A percentile compares a stretch with the other conserved stretches of the same genome.
Evolutionary conservation across 2,329 filamentous ascomycete species (phyloP).

Genomic region (Dendryphion nanum): DNA sequence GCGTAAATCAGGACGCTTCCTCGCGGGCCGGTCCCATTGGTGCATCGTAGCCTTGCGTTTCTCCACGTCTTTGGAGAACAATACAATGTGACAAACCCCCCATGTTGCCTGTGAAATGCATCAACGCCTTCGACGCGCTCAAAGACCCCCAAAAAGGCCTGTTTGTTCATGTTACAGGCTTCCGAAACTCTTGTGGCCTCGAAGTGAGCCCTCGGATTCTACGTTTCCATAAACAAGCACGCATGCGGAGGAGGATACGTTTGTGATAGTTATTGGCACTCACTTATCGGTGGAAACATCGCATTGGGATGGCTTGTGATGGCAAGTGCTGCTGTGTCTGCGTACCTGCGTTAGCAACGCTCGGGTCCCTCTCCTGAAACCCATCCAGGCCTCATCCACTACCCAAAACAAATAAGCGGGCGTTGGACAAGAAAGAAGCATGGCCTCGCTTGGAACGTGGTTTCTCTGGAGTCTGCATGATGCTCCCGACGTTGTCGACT

Average conservation of each 20-base stretch:
- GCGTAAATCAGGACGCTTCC: too few relatives aligned
- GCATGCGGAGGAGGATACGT: constrained; percentile 12
- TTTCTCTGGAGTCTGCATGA: neutral
- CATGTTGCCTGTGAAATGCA: too few relatives aligned
- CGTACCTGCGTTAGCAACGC: constrained; percentile 40
- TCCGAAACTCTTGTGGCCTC: constrained; percentile 28
- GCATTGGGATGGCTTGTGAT: constrained; percentile 21
- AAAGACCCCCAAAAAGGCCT: neutral
- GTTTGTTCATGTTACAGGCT: constrained; percentile 11
- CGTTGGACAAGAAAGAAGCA: too few relatives aligned
- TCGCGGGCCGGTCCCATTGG: too few relatives aligned
- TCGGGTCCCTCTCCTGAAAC: constrained; percentile 31
- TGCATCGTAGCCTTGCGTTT: too few relatives aligned
- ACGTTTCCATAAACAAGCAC: constrained; percentile 31
- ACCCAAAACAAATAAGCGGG: constrained; percentile 22
- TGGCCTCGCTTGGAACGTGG: constrained; percentile 17
- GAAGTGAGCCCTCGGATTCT: constrained; percentile 19
- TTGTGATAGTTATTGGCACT: constrained; percentile 13
- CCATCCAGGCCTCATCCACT: constrained; percentile 19
- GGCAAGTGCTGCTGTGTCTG: neutral
- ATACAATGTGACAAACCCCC: too few relatives aligned
- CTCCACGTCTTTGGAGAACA: too few relatives aligned
- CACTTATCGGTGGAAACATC: constrained; percentile 31
- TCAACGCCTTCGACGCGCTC: too few relatives aligned
- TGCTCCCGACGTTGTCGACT: constrained; percentile 4